phyloP scores from a whole-genome alignment of 176 grass and related monocot species.

The Poa annua region DNA sequence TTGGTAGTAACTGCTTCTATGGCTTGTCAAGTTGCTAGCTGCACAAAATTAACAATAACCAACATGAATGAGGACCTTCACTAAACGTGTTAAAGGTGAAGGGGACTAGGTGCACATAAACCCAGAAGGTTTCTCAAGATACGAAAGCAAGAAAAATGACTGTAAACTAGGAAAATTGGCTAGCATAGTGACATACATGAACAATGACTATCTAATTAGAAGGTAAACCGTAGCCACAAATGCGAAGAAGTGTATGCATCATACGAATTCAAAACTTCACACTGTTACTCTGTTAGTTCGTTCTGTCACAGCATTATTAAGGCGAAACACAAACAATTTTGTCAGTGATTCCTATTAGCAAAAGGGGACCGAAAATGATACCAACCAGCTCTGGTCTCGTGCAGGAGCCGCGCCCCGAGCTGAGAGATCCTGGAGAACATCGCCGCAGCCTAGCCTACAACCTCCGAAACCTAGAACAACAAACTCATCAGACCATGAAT shows the following conservation, averaged over 20 bases:
- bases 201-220: background rate
- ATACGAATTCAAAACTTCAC: background rate
- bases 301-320: background rate
- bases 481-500: slow-evolving; percentile 18
- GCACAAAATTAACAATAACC: background rate
- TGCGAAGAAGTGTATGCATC: background rate
- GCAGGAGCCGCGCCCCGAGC: slow-evolving; percentile 44
- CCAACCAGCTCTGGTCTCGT: slow-evolving; percentile 42
- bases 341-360: background rate
- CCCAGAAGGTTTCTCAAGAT: background rate
- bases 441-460: background rate
- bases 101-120: background rate
- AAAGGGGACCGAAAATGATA: background rate
- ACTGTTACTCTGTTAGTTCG: background rate
- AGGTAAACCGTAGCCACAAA: background rate
- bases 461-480: slow-evolving; percentile 52
- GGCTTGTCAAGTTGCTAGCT: slow-evolving; percentile 33
- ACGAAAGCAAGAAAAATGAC: background rate
- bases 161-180: background rate
- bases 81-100: background rate
- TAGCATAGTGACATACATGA: background rate
- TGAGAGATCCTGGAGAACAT: slow-evolving; percentile 62
- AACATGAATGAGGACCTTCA: background rate
- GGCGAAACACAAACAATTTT: background rate
- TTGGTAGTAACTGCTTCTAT: slow-evolving; percentile 19